These are phyloP conservation scores for Spencermartinsiella ligniputridi DNA, from an alignment of 1,139 yeast species.

Conservation along the genomic window DNA sequence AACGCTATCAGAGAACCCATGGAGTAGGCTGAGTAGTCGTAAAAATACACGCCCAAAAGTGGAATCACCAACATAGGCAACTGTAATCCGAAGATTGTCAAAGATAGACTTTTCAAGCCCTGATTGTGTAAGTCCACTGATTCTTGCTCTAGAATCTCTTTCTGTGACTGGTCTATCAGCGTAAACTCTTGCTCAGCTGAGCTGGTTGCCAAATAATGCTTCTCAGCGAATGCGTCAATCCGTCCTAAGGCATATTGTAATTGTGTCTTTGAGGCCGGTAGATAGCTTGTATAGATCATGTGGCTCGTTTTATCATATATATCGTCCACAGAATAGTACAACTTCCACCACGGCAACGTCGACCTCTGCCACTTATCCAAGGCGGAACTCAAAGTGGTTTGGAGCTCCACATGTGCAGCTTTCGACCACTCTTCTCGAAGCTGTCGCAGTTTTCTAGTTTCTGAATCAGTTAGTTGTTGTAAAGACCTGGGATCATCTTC, in stretches of 20 bases:
- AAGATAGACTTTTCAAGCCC: slow-evolving; percentile 28
- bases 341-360: slow-evolving; percentile 37
- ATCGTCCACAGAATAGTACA: slow-evolving; percentile 37
- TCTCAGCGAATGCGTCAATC: slow-evolving; percentile 29
- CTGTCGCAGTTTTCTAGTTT: slow-evolving; percentile 18
- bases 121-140: slow-evolving; percentile 28
- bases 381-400: slow-evolving; percentile 28
- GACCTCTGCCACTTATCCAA: slow-evolving; percentile 21
- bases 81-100: slow-evolving; percentile 33
- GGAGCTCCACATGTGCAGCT: slow-evolving; percentile 37
- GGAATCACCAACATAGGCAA: slow-evolving; percentile 34
- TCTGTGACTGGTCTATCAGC: slow-evolving; percentile 12
- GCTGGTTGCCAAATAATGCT: slow-evolving; percentile 17
- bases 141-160: slow-evolving; percentile 14
- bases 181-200: slow-evolving; percentile 2
- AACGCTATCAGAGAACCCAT: slow-evolving; percentile 37
- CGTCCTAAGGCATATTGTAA: slow-evolving; percentile 34
- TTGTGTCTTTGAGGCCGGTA: slow-evolving; percentile 29
- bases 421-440: slow-evolving; percentile 34
- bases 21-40: slow-evolving; percentile 31
- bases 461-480: slow-evolving; percentile 15
- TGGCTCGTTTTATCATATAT: slow-evolving; percentile 26
- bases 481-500: slow-evolving; percentile 3
- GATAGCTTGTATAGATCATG: slow-evolving; percentile 19
- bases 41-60: slow-evolving; percentile 30